These are phyloP conservation scores for Exserohilum rostratum DNA, from an alignment of 2,329 filamentous ascomycete species.

Conservation along the genomic window DNA sequence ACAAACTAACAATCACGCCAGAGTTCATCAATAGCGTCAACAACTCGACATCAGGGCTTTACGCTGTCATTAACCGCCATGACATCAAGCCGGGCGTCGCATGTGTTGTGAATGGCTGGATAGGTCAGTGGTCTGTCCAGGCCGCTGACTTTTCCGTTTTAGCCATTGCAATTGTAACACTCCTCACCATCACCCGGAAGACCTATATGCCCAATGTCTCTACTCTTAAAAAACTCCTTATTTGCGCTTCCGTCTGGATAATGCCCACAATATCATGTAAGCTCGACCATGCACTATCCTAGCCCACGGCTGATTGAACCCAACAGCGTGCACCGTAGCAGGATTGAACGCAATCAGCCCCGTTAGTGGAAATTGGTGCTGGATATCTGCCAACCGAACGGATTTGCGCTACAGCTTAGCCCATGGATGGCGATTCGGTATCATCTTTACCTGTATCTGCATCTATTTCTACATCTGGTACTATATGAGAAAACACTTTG, in stretches of 20 bases:
- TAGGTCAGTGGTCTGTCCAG: conserved; percentile 52
- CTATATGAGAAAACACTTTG: conserved; percentile 7
- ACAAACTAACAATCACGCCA: neutral
- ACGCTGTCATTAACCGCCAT: conserved; percentile 36
- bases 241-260: conserved; percentile 52
- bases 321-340: conserved; percentile 5
- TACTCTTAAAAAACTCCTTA: conserved; percentile 35
- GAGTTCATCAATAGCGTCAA: conserved; percentile 49
- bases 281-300: neutral
- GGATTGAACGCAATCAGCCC: conserved; percentile 3
- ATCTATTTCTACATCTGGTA: conserved; percentile 13
- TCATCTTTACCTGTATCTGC: conserved; percentile 6
- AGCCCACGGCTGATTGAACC: neutral
- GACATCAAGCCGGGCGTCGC: conserved; percentile 37
- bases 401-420: conserved; percentile 7
- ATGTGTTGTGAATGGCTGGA: conserved; percentile 53
- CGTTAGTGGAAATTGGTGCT: conserved; percentile 14
- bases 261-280: conserved; percentile 33
- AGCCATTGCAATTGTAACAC: conserved; percentile 53
- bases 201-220: conserved; percentile 43
- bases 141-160: conserved; percentile 52
- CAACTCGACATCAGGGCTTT: conserved; percentile 52
- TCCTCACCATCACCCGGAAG: conserved; percentile 49
- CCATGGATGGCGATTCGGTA: conserved; percentile 9
- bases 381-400: conserved; percentile 8